Base-by-base conservation (phyloP, 225 moss, liverwort and hornwort species). In the Rhytidiadelphus loreus region DNA sequence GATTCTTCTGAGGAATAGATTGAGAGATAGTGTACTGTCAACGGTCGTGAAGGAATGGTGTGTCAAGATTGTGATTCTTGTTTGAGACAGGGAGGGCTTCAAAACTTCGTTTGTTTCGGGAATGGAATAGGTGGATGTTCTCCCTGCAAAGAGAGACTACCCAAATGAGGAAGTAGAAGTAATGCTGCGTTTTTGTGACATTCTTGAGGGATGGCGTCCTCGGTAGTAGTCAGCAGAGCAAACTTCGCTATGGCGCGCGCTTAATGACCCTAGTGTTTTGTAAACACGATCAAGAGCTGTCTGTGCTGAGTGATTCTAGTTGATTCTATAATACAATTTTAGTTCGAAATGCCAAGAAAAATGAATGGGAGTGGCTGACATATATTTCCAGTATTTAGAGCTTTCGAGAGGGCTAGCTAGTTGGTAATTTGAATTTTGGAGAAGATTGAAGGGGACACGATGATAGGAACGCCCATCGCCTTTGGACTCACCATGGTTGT, bases 401-500 rank as follows among this genome's bases (percentile, higher is more conserved):
- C 57, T 25, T 41, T 46, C 57, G 77, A 88, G 77, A 83, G 83
- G 58, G 66, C 22, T 88, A 77, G 22, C 58, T 66, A 22, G 66
- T 44, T 24, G 63, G 83, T 17, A 7, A 64, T 76, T 75, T 75
- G 64, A 66, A 76, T 44, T 56, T 57, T 57, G 74, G 46, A 77
- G 83, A 41, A 20, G 62, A 58, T 3, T 48, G 69, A 50, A 43
- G 39, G 76, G 85, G 62, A 48, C 39, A 86, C 81, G 87, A 95
- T 93, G 94, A 92, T 94, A 89, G 92, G 94, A 88, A 94, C 91
- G 19, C 89, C 94, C 12, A 92, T 94, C 23, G 93, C 94, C 81
- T 94, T 91, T 65, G 94, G 94, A n/a, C 89, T 94, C 56, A 93
- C 94, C 82, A 94, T 94, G 91, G 89, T 94, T 41, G 92, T 94